Evolutionary conservation across 176 grass and related monocot genomes (phyloP).

Genomic region (Aegilops longissima): DNA sequence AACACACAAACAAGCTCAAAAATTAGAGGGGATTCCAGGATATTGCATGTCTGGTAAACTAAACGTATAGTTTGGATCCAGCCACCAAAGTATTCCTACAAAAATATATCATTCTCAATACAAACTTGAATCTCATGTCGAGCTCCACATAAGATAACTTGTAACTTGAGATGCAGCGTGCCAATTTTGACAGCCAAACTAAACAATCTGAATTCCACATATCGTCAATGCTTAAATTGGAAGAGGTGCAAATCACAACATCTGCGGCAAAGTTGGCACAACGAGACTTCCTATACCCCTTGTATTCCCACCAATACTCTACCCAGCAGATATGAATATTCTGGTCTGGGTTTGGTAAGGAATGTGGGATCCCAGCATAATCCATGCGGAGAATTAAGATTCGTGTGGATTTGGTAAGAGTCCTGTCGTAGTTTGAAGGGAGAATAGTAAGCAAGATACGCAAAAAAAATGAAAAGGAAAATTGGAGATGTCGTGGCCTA

Average conservation of each 20-base stretch:
- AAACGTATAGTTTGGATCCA: neutral
- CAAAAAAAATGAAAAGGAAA: slow-evolving; percentile 1
- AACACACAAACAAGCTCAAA: slow-evolving; percentile 12
- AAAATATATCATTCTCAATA: neutral
- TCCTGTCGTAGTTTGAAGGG: neutral
- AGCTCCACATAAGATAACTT: neutral
- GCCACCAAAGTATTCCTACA: neutral
- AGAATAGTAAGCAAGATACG: slow-evolving; percentile 10
- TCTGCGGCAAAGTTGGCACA: neutral
- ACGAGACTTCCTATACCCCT: neutral
- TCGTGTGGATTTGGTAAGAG: neutral
- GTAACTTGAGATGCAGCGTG: neutral
- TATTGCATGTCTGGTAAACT: neutral
- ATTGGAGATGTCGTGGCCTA: neutral
- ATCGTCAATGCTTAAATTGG: neutral
- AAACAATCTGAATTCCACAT: neutral
- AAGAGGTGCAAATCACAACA: slow-evolving; percentile 16
- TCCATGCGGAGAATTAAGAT: slow-evolving; percentile 1
- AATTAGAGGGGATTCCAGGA: neutral
- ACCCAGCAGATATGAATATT: neutral
- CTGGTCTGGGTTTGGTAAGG: neutral
- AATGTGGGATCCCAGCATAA: slow-evolving; percentile 5
- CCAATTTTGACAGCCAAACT: slow-evolving; percentile 1
- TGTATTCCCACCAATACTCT: slow-evolving; percentile 3
- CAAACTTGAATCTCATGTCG: neutral